Conservation (phyloP, 441 rosid genomes). For the Flueggea neowawraea region DNA sequence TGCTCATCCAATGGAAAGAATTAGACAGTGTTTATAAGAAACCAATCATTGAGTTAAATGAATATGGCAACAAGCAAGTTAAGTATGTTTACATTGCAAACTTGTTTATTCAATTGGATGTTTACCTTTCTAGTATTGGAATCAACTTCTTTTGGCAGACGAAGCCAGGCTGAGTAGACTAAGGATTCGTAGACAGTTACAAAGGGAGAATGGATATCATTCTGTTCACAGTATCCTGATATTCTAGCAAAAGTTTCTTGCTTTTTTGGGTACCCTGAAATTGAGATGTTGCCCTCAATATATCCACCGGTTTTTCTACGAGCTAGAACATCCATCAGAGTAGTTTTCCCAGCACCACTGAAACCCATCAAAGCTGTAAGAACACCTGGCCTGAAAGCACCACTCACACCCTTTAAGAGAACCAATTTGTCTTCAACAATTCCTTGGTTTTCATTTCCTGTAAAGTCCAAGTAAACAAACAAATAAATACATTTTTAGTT, state of each 20-base stretch:
- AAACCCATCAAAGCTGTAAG: constrained; percentile 87
- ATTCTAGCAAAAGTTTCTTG: constrained; percentile 46
- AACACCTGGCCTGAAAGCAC: constrained; percentile 91
- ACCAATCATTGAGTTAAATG: background rate
- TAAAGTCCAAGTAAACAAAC: constrained; percentile 17
- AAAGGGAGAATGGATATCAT: constrained; percentile 37
- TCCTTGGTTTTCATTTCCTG: no score
- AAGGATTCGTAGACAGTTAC: constrained; percentile 41
- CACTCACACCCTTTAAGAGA: constrained; percentile 61
- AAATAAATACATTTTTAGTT: background rate
- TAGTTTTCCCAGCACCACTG: constrained; percentile 84
- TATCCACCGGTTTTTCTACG: constrained; percentile 46
- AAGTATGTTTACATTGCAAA: no score
- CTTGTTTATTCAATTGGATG: no score
- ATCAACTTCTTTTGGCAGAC: constrained; percentile 31
- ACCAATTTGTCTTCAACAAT: constrained; percentile 43
- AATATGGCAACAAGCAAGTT: no score
- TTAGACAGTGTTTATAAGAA: no score
- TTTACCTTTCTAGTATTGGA: constrained; percentile 33
- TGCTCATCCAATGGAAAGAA: no score
- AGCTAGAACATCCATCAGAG: constrained; percentile 49
- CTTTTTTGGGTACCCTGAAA: constrained; percentile 43
- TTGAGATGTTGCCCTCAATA: constrained; percentile 31
- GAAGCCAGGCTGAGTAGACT: constrained; percentile 49
- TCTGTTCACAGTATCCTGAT: constrained; percentile 44